Evolutionary conservation across 805 yeast species (phyloP).

Genomic region (Hanseniaspora valbyensis): DNA sequence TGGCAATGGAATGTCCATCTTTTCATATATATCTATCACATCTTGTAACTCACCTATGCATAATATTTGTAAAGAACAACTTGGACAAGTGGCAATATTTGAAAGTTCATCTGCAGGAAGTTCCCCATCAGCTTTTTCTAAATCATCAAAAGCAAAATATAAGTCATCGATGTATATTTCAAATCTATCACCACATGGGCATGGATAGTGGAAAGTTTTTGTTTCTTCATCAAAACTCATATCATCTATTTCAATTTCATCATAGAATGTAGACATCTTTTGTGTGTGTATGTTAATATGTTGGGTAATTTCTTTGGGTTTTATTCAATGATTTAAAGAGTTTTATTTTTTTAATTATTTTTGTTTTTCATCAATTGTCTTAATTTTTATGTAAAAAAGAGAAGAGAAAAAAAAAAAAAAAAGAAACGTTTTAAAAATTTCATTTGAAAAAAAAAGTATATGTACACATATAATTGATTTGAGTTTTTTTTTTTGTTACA

Average conservation of each 20-base stretch:
- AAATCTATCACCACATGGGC: slow-evolving; percentile 96
- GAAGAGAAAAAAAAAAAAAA: no score
- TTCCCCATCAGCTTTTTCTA: slow-evolving; percentile 9
- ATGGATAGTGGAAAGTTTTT: slow-evolving; percentile 81
- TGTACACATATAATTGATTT: no score
- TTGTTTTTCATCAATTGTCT: no score
- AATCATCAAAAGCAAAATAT: slow-evolving; percentile 66
- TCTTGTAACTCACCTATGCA: slow-evolving; percentile 69
- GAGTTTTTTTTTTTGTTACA: no score
- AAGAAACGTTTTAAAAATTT: no score
- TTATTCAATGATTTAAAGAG: neutral
- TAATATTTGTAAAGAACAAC: slow-evolving; percentile 86
- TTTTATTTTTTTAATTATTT: no score
- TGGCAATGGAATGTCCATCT: slow-evolving; percentile 26
- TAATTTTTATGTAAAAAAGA: no score
- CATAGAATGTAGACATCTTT: slow-evolving; percentile 59
- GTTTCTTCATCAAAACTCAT: slow-evolving; percentile 80
- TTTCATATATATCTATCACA: slow-evolving; percentile 33
- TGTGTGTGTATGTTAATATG: neutral
- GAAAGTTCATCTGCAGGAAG: slow-evolving; percentile 14
- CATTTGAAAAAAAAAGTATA: no score
- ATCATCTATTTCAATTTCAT: slow-evolving; percentile 94
- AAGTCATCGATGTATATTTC: slow-evolving; percentile 78
- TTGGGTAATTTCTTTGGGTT: neutral
- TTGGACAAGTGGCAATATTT: slow-evolving; percentile 82